Percentiles rank a stretch among this genome's conserved stretches.
Conservation (phyloP, 1,139 yeast species). For the Pichia inconspicua region DNA sequence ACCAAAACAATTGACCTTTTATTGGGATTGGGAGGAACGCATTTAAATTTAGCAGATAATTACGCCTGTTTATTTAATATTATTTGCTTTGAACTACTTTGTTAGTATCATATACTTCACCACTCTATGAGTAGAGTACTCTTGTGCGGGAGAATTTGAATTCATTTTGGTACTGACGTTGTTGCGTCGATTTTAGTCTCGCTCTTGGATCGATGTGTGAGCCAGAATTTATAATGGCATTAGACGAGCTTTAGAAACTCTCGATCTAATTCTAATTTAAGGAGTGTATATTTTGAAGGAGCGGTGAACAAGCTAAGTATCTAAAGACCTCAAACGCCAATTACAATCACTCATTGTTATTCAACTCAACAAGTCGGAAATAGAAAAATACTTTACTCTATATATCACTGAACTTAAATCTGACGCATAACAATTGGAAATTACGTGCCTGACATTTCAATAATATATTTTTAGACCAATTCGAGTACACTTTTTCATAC, state of each 20-base stretch:
- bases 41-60: not conserved
- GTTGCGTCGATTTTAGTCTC: not conserved
- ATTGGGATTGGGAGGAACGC: constrained; percentile 24
- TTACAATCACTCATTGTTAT: not conserved
- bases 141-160: too few relatives aligned
- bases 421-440: not conserved
- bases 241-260: too few relatives aligned
- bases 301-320: not conserved
- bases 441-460: not conserved
- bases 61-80: too few relatives aligned
- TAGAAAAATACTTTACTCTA: not conserved
- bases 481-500: not conserved
- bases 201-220: not conserved
- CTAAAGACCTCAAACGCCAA: too few relatives aligned
- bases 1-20: constrained; percentile 21
- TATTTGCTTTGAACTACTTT: too few relatives aligned
- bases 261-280: too few relatives aligned
- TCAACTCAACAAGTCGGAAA: not conserved
- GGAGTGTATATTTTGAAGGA: not conserved
- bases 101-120: too few relatives aligned
- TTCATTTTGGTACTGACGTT: not conserved
- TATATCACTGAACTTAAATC: not conserved
- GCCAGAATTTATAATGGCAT: too few relatives aligned
- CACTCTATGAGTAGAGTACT: too few relatives aligned
- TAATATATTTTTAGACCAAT: too few relatives aligned